phyloP scores from a whole-genome alignment of 257 asterid genomes.

The Knoxia roxburghii region DNA sequence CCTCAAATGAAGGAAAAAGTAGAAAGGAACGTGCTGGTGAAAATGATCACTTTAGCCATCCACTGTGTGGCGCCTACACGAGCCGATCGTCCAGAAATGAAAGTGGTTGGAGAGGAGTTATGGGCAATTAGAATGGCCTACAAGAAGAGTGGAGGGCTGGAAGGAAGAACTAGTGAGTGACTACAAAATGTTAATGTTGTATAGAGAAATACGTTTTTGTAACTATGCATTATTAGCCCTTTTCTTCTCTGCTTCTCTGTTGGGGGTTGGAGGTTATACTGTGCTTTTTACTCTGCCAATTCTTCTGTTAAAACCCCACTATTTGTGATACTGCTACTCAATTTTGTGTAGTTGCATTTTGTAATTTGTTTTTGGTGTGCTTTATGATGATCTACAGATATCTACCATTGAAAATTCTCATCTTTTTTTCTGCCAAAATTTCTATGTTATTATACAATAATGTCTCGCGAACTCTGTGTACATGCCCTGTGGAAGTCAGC shows the following conservation, averaged over 20 bases:
- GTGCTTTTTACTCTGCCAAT: neutral
- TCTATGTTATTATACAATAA: too few relatives aligned
- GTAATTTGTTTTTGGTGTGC: neutral
- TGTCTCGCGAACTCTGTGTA: too few relatives aligned
- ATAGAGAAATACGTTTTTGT: constrained; percentile 9
- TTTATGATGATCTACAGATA: too few relatives aligned
- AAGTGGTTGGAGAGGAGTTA: constrained; percentile 63
- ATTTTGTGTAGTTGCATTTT: neutral
- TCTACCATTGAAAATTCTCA: too few relatives aligned
- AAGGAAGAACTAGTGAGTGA: constrained; percentile 23
- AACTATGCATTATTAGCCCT: neutral
- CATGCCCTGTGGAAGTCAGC: too few relatives aligned
- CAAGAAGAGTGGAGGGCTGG: constrained; percentile 56
- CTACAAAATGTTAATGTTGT: constrained; percentile 12
- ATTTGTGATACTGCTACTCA: neutral
- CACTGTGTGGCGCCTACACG: constrained; percentile 92
- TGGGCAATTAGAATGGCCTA: constrained; percentile 92
- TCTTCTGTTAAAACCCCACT: neutral
- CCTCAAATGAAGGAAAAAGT: constrained; percentile 54
- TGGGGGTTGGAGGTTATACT: too few relatives aligned
- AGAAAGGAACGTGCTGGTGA: constrained; percentile 47
- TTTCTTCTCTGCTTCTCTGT: neutral
- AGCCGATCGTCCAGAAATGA: constrained; percentile 88
- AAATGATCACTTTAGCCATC: constrained; percentile 71
- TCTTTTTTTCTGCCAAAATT: too few relatives aligned